Conservation (phyloP, 1,284 basidiomycete species). For the Marasmius tenuissimus region DNA sequence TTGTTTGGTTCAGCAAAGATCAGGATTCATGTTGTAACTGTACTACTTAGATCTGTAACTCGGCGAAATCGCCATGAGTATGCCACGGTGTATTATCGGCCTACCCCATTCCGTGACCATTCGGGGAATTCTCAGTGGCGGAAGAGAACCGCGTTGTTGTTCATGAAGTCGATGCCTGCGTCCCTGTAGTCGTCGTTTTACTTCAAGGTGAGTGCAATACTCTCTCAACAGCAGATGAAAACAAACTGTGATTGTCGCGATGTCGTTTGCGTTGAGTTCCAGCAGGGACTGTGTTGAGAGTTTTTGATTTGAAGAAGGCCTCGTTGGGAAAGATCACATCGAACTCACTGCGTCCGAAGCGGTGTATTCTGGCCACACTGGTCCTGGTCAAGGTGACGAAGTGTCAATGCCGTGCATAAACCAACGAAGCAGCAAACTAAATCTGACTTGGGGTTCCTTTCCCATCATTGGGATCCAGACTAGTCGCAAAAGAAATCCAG, state of each 20-base stretch:
- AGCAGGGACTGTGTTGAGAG: not conserved
- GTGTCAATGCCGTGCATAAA: not conserved
- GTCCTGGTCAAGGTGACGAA: not conserved
- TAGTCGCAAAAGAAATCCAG: constrained; percentile 8
- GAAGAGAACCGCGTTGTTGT: not conserved
- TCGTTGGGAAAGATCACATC: not conserved
- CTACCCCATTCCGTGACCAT: no score
- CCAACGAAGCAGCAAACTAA: not conserved
- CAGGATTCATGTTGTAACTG: no score
- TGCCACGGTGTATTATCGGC: no score
- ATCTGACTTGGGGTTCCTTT: not conserved
- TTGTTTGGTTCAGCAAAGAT: no score
- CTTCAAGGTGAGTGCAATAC: not conserved
- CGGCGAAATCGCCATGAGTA: no score
- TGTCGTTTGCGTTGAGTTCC: not conserved
- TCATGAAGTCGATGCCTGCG: not conserved
- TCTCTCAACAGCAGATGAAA: not conserved
- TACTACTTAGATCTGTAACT: no score
- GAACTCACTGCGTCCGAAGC: not conserved
- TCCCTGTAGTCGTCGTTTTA: not conserved
- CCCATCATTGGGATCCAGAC: constrained; percentile 7
- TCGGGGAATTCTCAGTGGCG: not conserved
- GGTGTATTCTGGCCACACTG: not conserved
- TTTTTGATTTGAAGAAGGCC: not conserved
- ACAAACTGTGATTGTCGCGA: not conserved